Base-by-base conservation (phyloP, 805 yeast genomes). In the Wickerhamiella slavikovae region DNA sequence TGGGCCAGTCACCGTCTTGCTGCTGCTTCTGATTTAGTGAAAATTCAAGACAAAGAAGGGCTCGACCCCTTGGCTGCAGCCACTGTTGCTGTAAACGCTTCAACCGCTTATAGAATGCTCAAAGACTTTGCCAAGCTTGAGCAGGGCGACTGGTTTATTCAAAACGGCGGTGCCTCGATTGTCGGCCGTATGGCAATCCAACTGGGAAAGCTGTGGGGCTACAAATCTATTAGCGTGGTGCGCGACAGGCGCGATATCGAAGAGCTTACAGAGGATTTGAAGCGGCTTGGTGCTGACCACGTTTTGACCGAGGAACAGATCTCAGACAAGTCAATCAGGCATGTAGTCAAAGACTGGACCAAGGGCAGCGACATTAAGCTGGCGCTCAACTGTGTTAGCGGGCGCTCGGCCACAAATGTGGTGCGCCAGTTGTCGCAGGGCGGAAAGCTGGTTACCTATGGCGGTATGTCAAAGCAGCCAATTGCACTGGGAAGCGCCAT, bases 381-480 rank as follows among this genome's bases (percentile, higher is more conserved):
- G 29, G 99, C 80, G 2, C 58, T 89, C 39, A 89, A 89, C 54
- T 78, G 93, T 44, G 85, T 91, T 21, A 95, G 98, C 31, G 99
- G 99, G 20, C 65, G 74, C 35, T 73, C 80, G 22, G 67, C 80
- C 14, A 62, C 92, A 1, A 73, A 73, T 24, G 61, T 89, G 41
- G 85, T 93, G 7, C 64, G 94, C 40, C 85, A 82, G 49, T 61
- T 89, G 32, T 70, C 68, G 22, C 54, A 58, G 11, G 68, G 77
- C 41, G 93, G 89, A 1, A 64, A 71, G 28, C 57, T 89, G 60
- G 67, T 82, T 41, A 80, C 96, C 1, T 89, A 89, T 47, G 99
- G 99, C 20, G 96, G 93, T 22, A 89, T 89, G 98, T 79, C 95
- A 3, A 71, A 73, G 60, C 83, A 79, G 54, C 98, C 98, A 2